Conservation (phyloP, 106 monocot genomes). For the Cymbidium sinense region DNA sequence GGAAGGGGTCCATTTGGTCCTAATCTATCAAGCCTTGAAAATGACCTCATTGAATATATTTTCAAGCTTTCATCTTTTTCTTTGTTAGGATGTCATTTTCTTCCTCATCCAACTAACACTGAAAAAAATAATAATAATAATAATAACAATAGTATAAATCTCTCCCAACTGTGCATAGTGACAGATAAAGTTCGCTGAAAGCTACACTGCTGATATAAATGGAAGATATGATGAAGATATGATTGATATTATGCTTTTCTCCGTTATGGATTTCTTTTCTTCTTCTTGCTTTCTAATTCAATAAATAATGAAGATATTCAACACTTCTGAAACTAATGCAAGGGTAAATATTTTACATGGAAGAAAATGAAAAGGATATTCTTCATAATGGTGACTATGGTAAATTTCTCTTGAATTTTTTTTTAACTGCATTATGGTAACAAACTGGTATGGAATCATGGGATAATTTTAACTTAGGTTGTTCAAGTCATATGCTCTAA, state of each 20-base stretch:
- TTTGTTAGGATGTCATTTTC: background rate
- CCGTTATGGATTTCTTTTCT: too few relatives aligned
- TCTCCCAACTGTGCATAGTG: background rate
- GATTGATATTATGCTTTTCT: constrained; percentile 1
- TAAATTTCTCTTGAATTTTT: too few relatives aligned
- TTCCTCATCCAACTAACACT: constrained; percentile 4
- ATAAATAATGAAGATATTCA: background rate
- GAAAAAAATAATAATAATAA: too few relatives aligned
- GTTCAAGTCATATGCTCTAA: too few relatives aligned
- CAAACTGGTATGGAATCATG: too few relatives aligned
- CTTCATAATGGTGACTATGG: too few relatives aligned
- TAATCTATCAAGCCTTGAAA: constrained; percentile 1
- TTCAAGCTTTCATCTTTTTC: background rate
- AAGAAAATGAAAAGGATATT: too few relatives aligned
- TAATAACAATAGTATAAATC: background rate
- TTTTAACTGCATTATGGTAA: too few relatives aligned
- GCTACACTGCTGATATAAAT: constrained; percentile 1
- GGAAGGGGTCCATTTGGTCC: background rate
- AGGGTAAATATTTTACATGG: background rate
- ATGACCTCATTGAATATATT: background rate
- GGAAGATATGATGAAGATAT: background rate
- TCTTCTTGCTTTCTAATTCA: too few relatives aligned
- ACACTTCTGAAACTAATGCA: background rate
- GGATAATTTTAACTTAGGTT: too few relatives aligned
- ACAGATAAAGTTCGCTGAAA: constrained; percentile 2